These are phyloP conservation scores for Schwanniomyces pseudopolymorphus DNA, from an alignment of 805 yeast genomes.

Conservation along the genomic window DNA sequence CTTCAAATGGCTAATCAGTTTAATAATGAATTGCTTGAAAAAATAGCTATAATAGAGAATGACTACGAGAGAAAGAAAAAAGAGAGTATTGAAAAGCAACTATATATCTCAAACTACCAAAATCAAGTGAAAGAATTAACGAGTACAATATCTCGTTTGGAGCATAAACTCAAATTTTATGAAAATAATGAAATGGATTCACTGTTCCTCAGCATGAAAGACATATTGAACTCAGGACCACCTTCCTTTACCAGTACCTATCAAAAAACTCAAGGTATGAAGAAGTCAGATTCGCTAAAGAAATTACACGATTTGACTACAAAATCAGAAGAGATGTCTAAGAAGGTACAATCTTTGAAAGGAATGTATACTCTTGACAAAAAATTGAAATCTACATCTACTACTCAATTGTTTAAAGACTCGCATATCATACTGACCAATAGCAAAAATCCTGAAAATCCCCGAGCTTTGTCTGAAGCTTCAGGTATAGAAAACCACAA, in stretches of 20 bases:
- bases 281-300: slow-evolving; percentile 29
- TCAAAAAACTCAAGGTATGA: slow-evolving; percentile 6
- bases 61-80: slow-evolving; percentile 33
- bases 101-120: slow-evolving; percentile 30
- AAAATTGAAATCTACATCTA: slow-evolving; percentile 4
- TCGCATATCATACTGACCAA: background rate
- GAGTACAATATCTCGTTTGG: slow-evolving; percentile 1
- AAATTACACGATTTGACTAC: slow-evolving; percentile 29
- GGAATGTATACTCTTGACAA: slow-evolving; percentile 4
- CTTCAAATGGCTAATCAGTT: slow-evolving; percentile 34
- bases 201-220: slow-evolving; percentile 25
- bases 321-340: slow-evolving; percentile 11
- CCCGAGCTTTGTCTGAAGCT: background rate
- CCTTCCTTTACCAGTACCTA: slow-evolving; percentile 9
- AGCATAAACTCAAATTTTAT: background rate
- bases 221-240: slow-evolving; percentile 26
- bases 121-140: slow-evolving; percentile 24
- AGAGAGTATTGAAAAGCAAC: slow-evolving; percentile 20
- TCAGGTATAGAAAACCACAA: background rate
- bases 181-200: slow-evolving; percentile 12
- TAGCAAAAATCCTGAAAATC: background rate
- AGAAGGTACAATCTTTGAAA: slow-evolving; percentile 9
- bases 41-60: slow-evolving; percentile 41
- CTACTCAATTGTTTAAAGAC: slow-evolving; percentile 5
- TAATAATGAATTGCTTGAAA: slow-evolving; percentile 43